Base-by-base conservation (phyloP, 1,284 basidiomycete genomes). In the Cutaneotrichosporon cyanovorans region DNA sequence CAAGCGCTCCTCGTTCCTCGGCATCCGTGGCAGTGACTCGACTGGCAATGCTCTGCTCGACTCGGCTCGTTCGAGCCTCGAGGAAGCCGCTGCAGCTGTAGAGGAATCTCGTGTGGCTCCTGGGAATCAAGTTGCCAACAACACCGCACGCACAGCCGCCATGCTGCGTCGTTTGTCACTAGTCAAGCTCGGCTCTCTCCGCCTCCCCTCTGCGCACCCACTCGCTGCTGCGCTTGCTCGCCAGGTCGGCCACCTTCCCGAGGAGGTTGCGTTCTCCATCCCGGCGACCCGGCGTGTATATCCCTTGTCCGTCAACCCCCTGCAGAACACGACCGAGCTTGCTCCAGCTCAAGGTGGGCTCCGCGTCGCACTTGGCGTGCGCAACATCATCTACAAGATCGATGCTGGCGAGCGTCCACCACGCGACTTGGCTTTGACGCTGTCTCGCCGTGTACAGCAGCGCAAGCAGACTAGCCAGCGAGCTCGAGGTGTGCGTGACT, bases 171-270 rank as follows among this genome's bases (percentile, higher is more conserved):
- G 61, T 14, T 40, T 60, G 1, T 67, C 65, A 2, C 50, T 61
- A n/a, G 40, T 44, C 44, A 69, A 69, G 48, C 45, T 69, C 4
- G 44, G 42, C 14, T 54, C 63, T 9, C 56, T 69, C 12, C 59
- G 61, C 38, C 53, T 55, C 31, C 64, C 67, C 8, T 69, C 67
- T 9, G 61, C 67, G 9, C 67, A 69, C 48, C 67, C 67, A 9
- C 45, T 69, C 1, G 60, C 63, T 1, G 52, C 61, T 10, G 38
- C 59, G 9, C 58, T 69, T 20, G 39, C 48, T 3, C 55, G 63
- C 20, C 65, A 66, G 42, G 48, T 59, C 40, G 56, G 49, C 34
- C 57, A 60, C 42, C 60, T 69, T 1, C 65, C 65, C 1, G 58
- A 64, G 42, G 67, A 67, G 51, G 59, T 69, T 9, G 65, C 66